Base-by-base conservation (phyloP, 108 stramenopile species). In the Skeletonema costatum region DNA sequence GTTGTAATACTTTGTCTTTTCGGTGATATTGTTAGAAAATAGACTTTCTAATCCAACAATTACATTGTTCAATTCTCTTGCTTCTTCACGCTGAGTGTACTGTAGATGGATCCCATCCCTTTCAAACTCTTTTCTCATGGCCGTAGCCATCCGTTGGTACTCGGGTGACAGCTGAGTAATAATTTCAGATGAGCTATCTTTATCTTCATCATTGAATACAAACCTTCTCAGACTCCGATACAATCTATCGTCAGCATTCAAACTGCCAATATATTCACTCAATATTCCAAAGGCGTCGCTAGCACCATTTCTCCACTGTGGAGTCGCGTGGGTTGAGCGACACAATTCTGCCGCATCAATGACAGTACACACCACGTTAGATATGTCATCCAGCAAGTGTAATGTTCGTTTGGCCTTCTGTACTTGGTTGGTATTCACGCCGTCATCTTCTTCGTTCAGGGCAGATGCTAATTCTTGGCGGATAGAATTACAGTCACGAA, bases 341-440 rank as follows among this genome's bases (percentile, higher is more conserved):
- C 94, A 93, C 3, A 98, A 67, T 71, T 98, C 98, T 14, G 97
- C 95, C 5, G 98, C 97, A 79, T 98, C 98, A 67, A 98, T 97
- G 59, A 97, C 96, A 70, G 93, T 92, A 83, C 98, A 98, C 5
- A 98, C 90, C 10, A 80, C 75, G 61, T 91, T 93, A 60, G 88
- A 90, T 9, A 98, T 96, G 44, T 89, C 76, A 81, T 98, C 98
- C 50, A 98, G 76, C 46, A 71, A 76, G 65, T 87, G 90, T 62
- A 96, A 74, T 4, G 81, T 89, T 30, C 78, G 76, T 32, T 73
- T 71, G 13, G 94, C 90, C 36, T 19, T 66, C 53, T 85, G 82
- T 10, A 46, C 41, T 56, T 56, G 5, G 53, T 56, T 25, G 19
- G 1, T 56, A 19, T 56, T 10, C 21, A 25, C 53, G 9, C 53